Percentiles rank a stretch among this genome's conserved stretches.
These are phyloP conservation scores for Leishmania tarentolae DNA, from an alignment of 208 protist genomes.

Conservation along the genomic window DNA sequence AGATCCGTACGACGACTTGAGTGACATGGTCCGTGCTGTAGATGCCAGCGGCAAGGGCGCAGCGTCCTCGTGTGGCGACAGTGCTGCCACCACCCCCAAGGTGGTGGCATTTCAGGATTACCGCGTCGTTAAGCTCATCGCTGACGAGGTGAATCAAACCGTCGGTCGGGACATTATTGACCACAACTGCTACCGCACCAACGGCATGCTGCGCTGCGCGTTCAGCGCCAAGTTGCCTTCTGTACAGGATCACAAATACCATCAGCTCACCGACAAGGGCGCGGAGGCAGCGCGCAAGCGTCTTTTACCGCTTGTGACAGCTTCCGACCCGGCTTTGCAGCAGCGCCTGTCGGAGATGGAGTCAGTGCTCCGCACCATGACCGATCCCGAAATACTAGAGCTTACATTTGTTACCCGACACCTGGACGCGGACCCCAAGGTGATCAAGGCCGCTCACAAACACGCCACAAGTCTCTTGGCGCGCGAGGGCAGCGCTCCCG, in stretches of 20 bases:
- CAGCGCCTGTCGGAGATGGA: conserved; percentile 51
- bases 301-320: conserved; percentile 50
- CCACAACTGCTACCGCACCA: conserved; percentile 66
- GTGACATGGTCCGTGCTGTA: conserved; percentile 44
- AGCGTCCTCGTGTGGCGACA: neutral
- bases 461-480: conserved; percentile 19
- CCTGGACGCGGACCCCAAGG: conserved; percentile 34
- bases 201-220: conserved; percentile 84
- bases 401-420: conserved; percentile 67
- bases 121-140: conserved; percentile 72
- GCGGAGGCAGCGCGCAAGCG: conserved; percentile 26
- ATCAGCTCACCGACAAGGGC: conserved; percentile 6
- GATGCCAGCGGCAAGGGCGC: conserved; percentile 25
- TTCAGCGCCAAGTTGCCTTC: conserved; percentile 66
- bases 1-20: conserved; percentile 41
- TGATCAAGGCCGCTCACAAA: conserved; percentile 26
- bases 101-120: conserved; percentile 84
- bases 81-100: conserved; percentile 13
- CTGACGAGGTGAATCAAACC: conserved; percentile 78
- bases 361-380: conserved; percentile 54
- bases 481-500: conserved; percentile 9
- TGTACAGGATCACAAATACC: conserved; percentile 27
- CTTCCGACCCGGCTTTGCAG: conserved; percentile 55
- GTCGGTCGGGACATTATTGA: conserved; percentile 68
- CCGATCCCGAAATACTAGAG: conserved; percentile 71